These are phyloP conservation scores for Colletotrichum theobromicola DNA, from an alignment of 2,329 filamentous ascomycete genomes.

Conservation along the genomic window DNA sequence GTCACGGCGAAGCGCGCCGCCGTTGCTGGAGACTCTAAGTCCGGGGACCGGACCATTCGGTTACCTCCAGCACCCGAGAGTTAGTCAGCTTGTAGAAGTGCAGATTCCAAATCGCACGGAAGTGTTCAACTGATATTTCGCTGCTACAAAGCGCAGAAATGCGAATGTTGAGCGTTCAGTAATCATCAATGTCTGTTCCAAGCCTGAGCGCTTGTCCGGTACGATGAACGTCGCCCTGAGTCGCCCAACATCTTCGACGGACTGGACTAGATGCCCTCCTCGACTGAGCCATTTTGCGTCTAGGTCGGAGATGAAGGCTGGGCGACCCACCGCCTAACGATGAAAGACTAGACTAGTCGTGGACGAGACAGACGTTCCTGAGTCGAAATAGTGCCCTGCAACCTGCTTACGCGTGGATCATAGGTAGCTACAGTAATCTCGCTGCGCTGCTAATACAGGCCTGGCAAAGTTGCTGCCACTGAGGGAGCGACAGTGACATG, in stretches of 20 bases:
- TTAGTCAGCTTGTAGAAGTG: not conserved
- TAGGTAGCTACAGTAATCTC: not conserved
- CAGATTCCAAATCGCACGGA: not conserved
- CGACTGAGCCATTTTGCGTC: not conserved
- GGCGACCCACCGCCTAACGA: not conserved
- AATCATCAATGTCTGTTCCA: not conserved
- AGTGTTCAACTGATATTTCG: not conserved
- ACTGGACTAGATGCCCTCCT: not conserved
- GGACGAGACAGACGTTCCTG: not conserved
- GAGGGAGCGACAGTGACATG: not conserved
- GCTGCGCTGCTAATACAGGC: not conserved
- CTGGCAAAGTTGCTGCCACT: not conserved
- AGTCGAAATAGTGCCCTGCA: slow-evolving; percentile 2
- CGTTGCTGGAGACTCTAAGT: not conserved
- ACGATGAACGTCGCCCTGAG: not conserved
- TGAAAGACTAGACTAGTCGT: not conserved
- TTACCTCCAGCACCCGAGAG: not conserved
- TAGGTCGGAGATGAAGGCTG: not conserved
- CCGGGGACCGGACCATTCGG: not conserved
- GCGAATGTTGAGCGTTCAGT: not conserved
- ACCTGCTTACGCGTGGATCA: not conserved
- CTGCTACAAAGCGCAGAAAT: not conserved
- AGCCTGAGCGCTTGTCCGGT: not conserved
- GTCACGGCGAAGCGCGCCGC: not conserved
- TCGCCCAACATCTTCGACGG: not conserved